Base-by-base conservation (phyloP, 2,329 filamentous ascomycete genomes). In the Drechslerella dactyloides region DNA sequence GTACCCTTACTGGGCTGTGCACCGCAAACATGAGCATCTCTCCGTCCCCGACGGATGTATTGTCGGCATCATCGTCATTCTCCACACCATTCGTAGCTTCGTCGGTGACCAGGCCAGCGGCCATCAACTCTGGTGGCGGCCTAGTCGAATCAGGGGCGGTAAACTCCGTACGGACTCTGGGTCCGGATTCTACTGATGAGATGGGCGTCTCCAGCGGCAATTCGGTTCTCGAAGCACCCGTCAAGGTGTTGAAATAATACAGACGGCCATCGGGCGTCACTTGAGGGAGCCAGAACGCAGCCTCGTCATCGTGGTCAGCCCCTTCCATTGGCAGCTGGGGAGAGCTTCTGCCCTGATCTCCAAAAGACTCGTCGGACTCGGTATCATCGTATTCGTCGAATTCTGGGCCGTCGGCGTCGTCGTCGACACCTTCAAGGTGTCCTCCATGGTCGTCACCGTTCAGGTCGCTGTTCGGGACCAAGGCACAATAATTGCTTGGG, bases 191-290 rank as follows among this genome's bases (percentile, higher is more conserved):
- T 74, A 87, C 89, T 17, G 86, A 81, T 5, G 90, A 91, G 0
- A 87, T 87, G 0, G 94, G 93, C 15, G 93, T 93, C 79, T 99
- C 94, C 24, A 99, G 84, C 1, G 94, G 94, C 72, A 99, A 82
- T 79, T 99, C 94, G 86, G 93, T 94, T 74, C 90, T 96, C 78
- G 90, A 96, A 77, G 96, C 91, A 62, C 93, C 93, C 0, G 94
- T 99, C 82, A 97, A 87, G 74, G 93, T 97, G 80, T 99, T 99
- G 84, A 96, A 97, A 81, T 97, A 99, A 81, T 96, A 99, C 23
- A 99, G 81, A 64, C 93, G 86, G 60, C 94, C 94, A 79, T 97
- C 93, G 0, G 91, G 87, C 0, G 94, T 99, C 13, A 93, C 94
- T 82, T 99, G 94, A 17, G 94, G 94, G 75, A 99, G 96, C 94